A percentile compares a stretch with the other conserved stretches of the same genome.
Evolutionary conservation across 2,329 filamentous ascomycete genomes (phyloP).

Genomic region (Podosphaera leucotricha): DNA sequence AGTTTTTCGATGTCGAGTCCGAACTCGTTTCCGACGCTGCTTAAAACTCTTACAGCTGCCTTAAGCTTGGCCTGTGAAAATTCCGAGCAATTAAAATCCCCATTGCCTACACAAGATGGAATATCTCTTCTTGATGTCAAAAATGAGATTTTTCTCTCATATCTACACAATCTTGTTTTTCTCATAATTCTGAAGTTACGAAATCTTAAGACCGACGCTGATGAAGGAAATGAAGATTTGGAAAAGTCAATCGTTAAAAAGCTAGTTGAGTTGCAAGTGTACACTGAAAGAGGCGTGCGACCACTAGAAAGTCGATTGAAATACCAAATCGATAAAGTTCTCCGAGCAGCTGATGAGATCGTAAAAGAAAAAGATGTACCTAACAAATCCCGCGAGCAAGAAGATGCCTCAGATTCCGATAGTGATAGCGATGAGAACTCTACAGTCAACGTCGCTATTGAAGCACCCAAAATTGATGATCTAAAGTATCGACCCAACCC

Average conservation of each 20-base stretch:
- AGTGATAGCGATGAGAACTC: conserved; percentile 17
- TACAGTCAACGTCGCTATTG: conserved; percentile 6
- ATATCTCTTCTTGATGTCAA: conserved; percentile 90
- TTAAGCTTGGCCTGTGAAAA: conserved; percentile 38
- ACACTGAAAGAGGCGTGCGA: conserved; percentile 75
- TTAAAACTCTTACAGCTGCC: conserved; percentile 33
- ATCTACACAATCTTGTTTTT: conserved; percentile 83
- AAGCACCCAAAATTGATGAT: conserved; percentile 24
- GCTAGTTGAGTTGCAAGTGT: conserved; percentile 75
- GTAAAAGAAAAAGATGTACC: conserved; percentile 18
- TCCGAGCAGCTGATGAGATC: conserved; percentile 58
- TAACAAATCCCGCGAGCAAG: conserved; percentile 3
- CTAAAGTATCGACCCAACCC: conserved; percentile 39
- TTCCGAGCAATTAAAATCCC: conserved; percentile 33
- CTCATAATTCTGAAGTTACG: conserved; percentile 63
- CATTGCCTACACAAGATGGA: conserved; percentile 58
- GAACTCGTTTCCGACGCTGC: conserved; percentile 24
- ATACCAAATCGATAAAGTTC: conserved; percentile 88
- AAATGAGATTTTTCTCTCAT: conserved; percentile 90
- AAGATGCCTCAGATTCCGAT: conserved; percentile 14
- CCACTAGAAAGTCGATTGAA: conserved; percentile 76
- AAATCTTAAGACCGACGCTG: conserved; percentile 19
- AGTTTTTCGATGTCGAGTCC: conserved; percentile 22
- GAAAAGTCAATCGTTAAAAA: conserved; percentile 56
- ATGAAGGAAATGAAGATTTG: conserved; percentile 21